A percentile compares a stretch with the other conserved stretches of the same genome.
These are phyloP conservation scores for Boletus tylopilopsis DNA, from an alignment of 768 basidiomycete species.

Conservation along the genomic window DNA sequence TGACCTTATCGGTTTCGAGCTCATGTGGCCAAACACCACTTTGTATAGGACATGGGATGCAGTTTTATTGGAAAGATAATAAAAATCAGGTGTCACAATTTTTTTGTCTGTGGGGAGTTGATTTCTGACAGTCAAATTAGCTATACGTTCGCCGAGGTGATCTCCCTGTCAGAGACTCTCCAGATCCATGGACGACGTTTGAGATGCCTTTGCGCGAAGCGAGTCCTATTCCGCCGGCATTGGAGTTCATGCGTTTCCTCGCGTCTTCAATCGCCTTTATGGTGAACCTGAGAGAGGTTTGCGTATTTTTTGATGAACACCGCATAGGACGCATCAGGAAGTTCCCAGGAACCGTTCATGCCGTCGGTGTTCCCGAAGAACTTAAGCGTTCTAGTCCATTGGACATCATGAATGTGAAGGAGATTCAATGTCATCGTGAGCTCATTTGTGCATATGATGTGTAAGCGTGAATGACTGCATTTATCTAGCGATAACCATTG, in stretches of 20 bases:
- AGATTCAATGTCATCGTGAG: conserved; percentile 39
- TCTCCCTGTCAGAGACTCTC: neutral
- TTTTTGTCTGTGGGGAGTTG: no score
- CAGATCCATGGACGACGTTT: conserved; percentile 73
- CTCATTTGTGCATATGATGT: neutral
- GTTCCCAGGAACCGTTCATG: no score
- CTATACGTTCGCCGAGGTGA: neutral
- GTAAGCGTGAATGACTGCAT: neutral
- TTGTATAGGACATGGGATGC: neutral
- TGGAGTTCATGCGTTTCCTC: conserved; percentile 88
- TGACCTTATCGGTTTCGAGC: neutral
- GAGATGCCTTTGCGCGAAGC: conserved; percentile 81
- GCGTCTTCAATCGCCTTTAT: conserved; percentile 92
- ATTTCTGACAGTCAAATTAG: neutral
- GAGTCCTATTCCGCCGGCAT: conserved; percentile 65
- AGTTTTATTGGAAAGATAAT: neutral
- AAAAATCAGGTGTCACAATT: neutral
- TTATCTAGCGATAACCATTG: conserved; percentile 62
- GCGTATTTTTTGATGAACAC: conserved; percentile 75
- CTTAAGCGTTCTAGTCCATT: conserved; percentile 51
- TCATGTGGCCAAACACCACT: no score
- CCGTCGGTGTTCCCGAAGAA: conserved; percentile 16
- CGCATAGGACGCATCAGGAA: conserved; percentile 54
- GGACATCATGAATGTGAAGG: conserved; percentile 64
- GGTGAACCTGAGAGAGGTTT: conserved; percentile 65